Evolutionary conservation across 1,284 basidiomycete genomes (phyloP).

Genomic region (Bjerkandera adusta): DNA sequence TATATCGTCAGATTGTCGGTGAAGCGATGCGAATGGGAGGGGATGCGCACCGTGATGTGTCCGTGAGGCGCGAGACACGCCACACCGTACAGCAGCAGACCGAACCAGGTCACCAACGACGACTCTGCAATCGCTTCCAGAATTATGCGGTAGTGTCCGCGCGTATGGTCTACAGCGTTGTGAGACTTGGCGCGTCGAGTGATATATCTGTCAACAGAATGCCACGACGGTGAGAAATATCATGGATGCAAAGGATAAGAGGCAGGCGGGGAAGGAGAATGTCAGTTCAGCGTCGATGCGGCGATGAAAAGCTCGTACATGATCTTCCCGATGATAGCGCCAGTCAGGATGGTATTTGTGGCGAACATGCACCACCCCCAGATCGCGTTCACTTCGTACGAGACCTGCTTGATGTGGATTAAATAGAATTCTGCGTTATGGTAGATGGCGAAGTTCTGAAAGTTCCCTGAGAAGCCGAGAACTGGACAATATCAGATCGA

Average conservation of each 20-base stretch:
- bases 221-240: too few relatives aligned
- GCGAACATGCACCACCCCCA: neutral
- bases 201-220: too few relatives aligned
- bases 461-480: neutral
- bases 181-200: neutral
- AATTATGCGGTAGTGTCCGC: neutral
- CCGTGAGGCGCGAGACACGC: conserved; percentile 21
- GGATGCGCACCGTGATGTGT: conserved; percentile 19
- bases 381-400: neutral
- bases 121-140: conserved; percentile 24
- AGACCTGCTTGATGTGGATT: neutral
- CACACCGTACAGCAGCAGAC: conserved; percentile 24
- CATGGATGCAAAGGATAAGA: too few relatives aligned
- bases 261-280: too few relatives aligned
- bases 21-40: neutral
- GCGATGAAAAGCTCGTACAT: too few relatives aligned
- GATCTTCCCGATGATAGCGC: neutral
- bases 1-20: neutral
- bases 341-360: neutral
- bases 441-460: neutral
- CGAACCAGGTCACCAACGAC: conserved; percentile 25
- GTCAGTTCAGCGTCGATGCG: too few relatives aligned
- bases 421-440: neutral
- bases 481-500: neutral
- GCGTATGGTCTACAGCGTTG: neutral